These are phyloP conservation scores for Sporothrix brunneoviolacea DNA, from an alignment of 2,329 filamentous ascomycete species.

Conservation along the genomic window DNA sequence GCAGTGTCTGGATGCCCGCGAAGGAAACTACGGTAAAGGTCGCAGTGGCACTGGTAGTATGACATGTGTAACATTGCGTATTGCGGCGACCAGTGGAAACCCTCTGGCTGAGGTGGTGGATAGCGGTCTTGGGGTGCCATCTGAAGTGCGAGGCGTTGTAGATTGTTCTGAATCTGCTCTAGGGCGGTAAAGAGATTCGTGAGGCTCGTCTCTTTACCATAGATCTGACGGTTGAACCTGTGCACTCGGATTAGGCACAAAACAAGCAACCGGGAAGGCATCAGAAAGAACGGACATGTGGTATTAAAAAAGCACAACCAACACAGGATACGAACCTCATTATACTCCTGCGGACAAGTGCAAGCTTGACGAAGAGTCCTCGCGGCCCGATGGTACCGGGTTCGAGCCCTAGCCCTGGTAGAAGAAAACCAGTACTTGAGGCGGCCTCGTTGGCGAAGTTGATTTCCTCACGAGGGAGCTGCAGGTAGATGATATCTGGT, in stretches of 20 bases:
- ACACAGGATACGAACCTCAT: no score
- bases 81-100: not conserved
- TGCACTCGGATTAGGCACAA: no score
- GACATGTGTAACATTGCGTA: slow-evolving; percentile 10
- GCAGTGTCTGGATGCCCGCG: slow-evolving; percentile 4
- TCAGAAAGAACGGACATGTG: no score
- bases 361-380: slow-evolving; percentile 1
- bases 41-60: slow-evolving; percentile 6
- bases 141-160: not conserved
- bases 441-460: not conserved
- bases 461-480: not conserved
- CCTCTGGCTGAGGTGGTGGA: not conserved
- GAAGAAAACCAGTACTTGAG: not conserved
- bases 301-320: no score
- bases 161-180: not conserved
- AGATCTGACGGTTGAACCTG: slow-evolving; percentile 8
- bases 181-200: not conserved
- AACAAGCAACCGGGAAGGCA: no score
- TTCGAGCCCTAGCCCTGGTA: not conserved
- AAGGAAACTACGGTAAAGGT: slow-evolving; percentile 2
- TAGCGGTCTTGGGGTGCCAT: not conserved
- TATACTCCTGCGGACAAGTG: not conserved
- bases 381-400: not conserved
- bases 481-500: slow-evolving; percentile 4
- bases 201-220: not conserved